phyloP scores from a whole-genome alignment of 2,329 filamentous ascomycete genomes.

The Hortaea werneckii region DNA sequence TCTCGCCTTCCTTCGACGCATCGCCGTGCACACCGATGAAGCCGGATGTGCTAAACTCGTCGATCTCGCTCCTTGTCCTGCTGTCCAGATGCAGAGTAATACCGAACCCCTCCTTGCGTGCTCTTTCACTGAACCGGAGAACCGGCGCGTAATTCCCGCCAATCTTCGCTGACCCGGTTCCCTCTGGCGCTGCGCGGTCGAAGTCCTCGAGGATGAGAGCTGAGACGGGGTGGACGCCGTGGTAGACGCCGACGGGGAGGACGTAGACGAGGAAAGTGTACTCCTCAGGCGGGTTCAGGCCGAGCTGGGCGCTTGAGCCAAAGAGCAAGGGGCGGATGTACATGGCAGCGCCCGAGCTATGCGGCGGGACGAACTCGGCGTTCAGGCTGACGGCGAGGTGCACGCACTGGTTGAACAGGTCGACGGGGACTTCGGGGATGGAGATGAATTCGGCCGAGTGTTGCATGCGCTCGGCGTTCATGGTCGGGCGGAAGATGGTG shows the following conservation, averaged over 20 bases:
- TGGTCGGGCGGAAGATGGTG: slow-evolving; percentile 76
- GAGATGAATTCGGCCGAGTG: slow-evolving; percentile 75
- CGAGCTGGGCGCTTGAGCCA: slow-evolving; percentile 77
- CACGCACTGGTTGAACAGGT: slow-evolving; percentile 66
- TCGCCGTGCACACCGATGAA: slow-evolving; percentile 69
- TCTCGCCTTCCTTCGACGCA: slow-evolving; percentile 31
- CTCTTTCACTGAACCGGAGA: slow-evolving; percentile 74
- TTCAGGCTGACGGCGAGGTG: slow-evolving; percentile 77
- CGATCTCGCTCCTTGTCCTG: slow-evolving; percentile 70
- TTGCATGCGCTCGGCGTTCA: slow-evolving; percentile 76
- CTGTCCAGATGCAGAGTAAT: slow-evolving; percentile 93
- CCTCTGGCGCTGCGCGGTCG: slow-evolving; percentile 83
- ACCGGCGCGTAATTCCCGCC: slow-evolving; percentile 96
- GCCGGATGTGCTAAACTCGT: slow-evolving; percentile 91
- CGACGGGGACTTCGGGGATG: slow-evolving; percentile 67
- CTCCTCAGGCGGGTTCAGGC: slow-evolving; percentile 76
- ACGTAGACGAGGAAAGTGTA: slow-evolving; percentile 89
- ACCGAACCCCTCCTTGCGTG: slow-evolving; percentile 69
- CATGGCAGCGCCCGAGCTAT: slow-evolving; percentile 80
- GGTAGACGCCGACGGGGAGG: slow-evolving; percentile 86
- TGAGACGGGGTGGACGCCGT: slow-evolving; percentile 78
- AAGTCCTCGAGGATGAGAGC: slow-evolving; percentile 86
- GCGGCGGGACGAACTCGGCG: slow-evolving; percentile 81
- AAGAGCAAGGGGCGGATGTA: slow-evolving; percentile 87
- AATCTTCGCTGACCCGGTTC: slow-evolving; percentile 84